Conservation (phyloP, 345 rosid genomes). For the Cardamine resedifolia region DNA sequence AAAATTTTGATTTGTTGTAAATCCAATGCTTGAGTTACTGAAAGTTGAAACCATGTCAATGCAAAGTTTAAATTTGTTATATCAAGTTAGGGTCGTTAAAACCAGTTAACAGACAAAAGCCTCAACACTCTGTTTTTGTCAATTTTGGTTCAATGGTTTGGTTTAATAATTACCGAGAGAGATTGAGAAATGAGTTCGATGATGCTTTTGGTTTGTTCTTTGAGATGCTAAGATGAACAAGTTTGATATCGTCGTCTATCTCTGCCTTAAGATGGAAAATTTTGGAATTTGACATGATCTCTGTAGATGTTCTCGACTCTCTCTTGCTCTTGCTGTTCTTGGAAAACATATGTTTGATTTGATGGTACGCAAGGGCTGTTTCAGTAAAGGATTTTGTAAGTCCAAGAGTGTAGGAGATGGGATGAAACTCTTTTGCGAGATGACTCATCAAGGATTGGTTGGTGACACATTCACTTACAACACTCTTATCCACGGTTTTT, state of each 20-base stretch:
- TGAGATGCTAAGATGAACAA: too few relatives aligned
- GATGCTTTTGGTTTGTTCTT: too few relatives aligned
- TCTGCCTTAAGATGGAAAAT: too few relatives aligned
- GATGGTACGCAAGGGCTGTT: constrained; percentile 1
- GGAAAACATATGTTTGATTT: constrained; percentile 1
- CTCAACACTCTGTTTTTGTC: too few relatives aligned
- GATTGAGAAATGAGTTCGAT: not conserved
- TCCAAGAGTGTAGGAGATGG: constrained; percentile 27
- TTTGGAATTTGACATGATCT: too few relatives aligned
- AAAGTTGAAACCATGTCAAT: not conserved
- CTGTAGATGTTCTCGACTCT: too few relatives aligned
- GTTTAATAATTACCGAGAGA: constrained; percentile 7
- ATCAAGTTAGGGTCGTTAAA: not conserved
- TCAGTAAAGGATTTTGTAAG: constrained; percentile 26
- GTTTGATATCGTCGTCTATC: too few relatives aligned
- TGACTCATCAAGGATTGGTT: constrained; percentile 17
- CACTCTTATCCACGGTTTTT: constrained; percentile 30
- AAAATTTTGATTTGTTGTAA: not conserved
- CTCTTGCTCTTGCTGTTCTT: too few relatives aligned
- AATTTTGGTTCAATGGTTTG: too few relatives aligned
- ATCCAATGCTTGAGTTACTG: not conserved
- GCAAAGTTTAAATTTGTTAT: not conserved
- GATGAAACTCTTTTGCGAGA: constrained; percentile 16
- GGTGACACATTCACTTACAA: constrained; percentile 25
- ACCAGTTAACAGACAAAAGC: not conserved